These are phyloP conservation scores for Yamadazyma membranifaciens DNA, from an alignment of 1,139 yeast species.

Conservation along the genomic window DNA sequence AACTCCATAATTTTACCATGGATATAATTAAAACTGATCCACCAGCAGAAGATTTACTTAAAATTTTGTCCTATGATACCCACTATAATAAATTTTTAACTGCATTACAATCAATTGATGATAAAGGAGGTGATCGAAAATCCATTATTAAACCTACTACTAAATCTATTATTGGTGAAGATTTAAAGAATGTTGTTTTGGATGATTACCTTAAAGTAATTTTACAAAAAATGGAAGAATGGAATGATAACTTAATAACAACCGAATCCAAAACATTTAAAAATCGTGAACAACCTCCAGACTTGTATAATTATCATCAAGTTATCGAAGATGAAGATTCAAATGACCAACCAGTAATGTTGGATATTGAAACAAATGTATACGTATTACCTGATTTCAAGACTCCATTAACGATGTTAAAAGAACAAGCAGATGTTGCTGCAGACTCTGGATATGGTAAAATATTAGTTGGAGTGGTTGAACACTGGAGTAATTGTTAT, in stretches of 20 bases:
- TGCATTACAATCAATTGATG: constrained; percentile 23
- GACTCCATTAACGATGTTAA: constrained; percentile 68
- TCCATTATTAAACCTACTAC: constrained; percentile 41
- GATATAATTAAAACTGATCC: constrained; percentile 70
- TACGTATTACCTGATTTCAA: constrained; percentile 57
- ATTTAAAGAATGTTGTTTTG: constrained; percentile 56
- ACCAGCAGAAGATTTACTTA: constrained; percentile 60
- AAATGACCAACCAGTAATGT: constrained; percentile 56
- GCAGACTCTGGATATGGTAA: constrained; percentile 84
- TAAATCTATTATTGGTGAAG: constrained; percentile 65
- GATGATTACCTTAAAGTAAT: constrained; percentile 74
- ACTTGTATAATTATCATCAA: constrained; percentile 43
- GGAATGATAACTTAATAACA: constrained; percentile 67
- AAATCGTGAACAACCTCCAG: constrained; percentile 70
- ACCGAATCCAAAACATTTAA: constrained; percentile 65
- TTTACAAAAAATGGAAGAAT: constrained; percentile 71
- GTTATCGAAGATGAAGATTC: constrained; percentile 42
- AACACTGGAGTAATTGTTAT: constrained; percentile 65
- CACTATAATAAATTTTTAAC: constrained; percentile 49
- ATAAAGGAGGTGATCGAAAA: constrained; percentile 14
- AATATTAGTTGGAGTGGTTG: constrained; percentile 79
- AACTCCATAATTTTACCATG: constrained; percentile 61
- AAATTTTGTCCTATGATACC: constrained; percentile 72
- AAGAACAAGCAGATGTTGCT: constrained; percentile 91
- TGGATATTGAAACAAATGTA: constrained; percentile 68